These are phyloP conservation scores for Apiotrichum gamsii DNA, from an alignment of 1,284 basidiomycete species.

Conservation along the genomic window DNA sequence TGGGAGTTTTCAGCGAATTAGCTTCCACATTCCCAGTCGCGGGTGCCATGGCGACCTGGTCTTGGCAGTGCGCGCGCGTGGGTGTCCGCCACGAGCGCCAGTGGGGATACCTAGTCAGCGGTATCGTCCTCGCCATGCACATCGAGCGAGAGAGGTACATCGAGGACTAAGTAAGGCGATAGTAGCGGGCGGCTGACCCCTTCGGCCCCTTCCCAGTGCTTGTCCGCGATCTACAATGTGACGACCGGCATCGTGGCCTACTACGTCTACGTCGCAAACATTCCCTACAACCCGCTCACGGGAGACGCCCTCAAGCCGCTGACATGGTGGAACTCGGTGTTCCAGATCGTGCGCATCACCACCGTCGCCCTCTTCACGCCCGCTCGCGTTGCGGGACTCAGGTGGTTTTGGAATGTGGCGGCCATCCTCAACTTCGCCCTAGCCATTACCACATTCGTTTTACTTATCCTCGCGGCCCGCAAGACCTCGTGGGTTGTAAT, in stretches of 20 bases:
- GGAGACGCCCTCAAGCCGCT: too few relatives aligned
- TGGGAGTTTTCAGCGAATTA: constrained; percentile 1
- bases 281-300: too few relatives aligned
- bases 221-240: too few relatives aligned
- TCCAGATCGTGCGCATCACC: neutral
- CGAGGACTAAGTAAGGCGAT: too few relatives aligned
- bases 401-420: neutral
- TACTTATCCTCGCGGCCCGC: neutral
- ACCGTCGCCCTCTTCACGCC: neutral
- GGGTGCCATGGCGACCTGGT: constrained; percentile 1
- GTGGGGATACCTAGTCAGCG: constrained; percentile 1
- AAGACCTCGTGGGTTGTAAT: too few relatives aligned
- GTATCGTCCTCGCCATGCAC: neutral
- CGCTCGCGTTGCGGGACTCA: neutral
- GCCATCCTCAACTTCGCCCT: neutral
- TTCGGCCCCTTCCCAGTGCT: too few relatives aligned
- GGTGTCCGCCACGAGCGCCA: constrained; percentile 1
- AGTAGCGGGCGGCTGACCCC: too few relatives aligned
- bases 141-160: too few relatives aligned
- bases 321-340: neutral
- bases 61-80: neutral
- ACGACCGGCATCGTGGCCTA: too few relatives aligned
- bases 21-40: constrained; percentile 1
- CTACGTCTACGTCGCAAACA: too few relatives aligned
- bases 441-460: neutral